Conservation (phyloP, 2,329 filamentous ascomycete genomes). For the Diplodia sapinea region DNA sequence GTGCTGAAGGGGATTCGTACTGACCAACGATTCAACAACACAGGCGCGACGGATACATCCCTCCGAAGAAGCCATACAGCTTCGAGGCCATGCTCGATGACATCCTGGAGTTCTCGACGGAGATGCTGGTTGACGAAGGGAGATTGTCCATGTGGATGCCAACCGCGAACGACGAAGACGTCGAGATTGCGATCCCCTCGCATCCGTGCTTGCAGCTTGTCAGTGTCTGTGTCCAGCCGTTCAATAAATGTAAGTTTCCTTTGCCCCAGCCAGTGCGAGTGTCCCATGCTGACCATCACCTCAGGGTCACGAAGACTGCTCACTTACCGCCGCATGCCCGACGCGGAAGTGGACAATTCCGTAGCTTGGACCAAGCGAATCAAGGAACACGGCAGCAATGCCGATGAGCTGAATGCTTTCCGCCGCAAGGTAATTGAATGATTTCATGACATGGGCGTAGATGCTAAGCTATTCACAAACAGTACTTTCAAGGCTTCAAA, state of each 20-base stretch:
- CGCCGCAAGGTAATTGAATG: conserved; percentile 56
- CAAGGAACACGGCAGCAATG: conserved; percentile 56
- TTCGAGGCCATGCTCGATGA: conserved; percentile 90
- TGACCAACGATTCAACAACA: neutral
- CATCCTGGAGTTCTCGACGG: conserved; percentile 80
- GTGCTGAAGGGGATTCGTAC: neutral
- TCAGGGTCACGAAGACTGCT: conserved; percentile 85
- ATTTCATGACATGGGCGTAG: neutral
- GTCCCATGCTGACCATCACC: conserved; percentile 42
- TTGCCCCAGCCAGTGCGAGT: conserved; percentile 53
- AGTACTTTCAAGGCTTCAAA: conserved; percentile 50
- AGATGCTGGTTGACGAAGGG: conserved; percentile 77
- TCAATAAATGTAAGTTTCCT: conserved; percentile 69
- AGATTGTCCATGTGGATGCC: conserved; percentile 97
- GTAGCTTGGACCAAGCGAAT: conserved; percentile 38
- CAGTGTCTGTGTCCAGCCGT: conserved; percentile 80
- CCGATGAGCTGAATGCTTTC: conserved; percentile 72
- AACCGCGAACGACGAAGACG: conserved; percentile 67
- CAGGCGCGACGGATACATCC: conserved; percentile 72
- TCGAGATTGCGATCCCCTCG: conserved; percentile 75
- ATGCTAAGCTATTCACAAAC: neutral
- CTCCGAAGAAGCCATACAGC: conserved; percentile 90
- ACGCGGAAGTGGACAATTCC: conserved; percentile 31
- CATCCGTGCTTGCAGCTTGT: conserved; percentile 78
- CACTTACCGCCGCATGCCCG: conserved; percentile 76